These are phyloP conservation scores for Fusarium azukiicola DNA, from an alignment of 2,329 filamentous ascomycete species.

Conservation along the genomic window DNA sequence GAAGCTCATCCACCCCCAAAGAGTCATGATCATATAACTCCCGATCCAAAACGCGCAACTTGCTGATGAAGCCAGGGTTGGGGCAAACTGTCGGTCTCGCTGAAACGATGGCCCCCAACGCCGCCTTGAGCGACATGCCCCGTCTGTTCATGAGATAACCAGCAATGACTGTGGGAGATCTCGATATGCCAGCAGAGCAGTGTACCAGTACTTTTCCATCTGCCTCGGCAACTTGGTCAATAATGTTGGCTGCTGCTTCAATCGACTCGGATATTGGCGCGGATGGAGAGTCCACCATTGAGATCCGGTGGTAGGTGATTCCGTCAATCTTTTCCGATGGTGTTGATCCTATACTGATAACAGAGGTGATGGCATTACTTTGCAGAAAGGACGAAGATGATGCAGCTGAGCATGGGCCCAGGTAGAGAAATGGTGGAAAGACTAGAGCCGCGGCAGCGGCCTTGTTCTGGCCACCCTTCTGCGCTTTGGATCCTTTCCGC, in stretches of 20 bases:
- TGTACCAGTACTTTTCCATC: neutral
- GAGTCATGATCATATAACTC: neutral
- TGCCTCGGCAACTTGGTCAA: neutral
- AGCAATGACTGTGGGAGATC: neutral
- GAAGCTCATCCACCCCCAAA: constrained; percentile 3
- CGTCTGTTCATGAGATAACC: constrained; percentile 4
- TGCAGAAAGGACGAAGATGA: neutral
- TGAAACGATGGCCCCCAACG: neutral
- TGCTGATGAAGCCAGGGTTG: neutral
- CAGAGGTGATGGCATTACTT: neutral
- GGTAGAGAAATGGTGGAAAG: constrained; percentile 1
- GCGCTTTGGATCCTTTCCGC: neutral
- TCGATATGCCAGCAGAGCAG: constrained; percentile 17
- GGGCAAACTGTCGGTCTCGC: constrained; percentile 13
- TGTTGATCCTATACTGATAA: constrained; percentile 5
- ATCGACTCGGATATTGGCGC: neutral
- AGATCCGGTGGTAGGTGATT: constrained; percentile 11
- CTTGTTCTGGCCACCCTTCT: neutral
- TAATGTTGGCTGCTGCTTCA: neutral
- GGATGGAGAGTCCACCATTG: constrained; percentile 5
- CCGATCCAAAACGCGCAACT: neutral
- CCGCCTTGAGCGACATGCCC: neutral
- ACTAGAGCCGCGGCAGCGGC: neutral
- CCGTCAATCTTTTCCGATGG: neutral
- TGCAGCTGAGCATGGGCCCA: constrained; percentile 12